These are phyloP conservation scores for Solanum acaule DNA, from an alignment of 257 asterid genomes.

Conservation along the genomic window DNA sequence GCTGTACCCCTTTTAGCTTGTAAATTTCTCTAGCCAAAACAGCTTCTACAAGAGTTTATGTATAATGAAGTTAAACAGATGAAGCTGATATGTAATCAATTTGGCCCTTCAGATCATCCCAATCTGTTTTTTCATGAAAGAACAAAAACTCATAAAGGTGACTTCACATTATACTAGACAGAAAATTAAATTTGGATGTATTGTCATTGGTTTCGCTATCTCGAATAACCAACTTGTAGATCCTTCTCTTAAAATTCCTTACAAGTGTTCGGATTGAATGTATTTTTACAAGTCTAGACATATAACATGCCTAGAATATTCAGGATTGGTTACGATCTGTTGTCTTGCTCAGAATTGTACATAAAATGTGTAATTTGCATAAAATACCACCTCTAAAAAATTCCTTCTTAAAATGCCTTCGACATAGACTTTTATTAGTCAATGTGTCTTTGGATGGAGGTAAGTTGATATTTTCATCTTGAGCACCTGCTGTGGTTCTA, in stretches of 20 bases:
- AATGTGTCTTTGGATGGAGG: neutral
- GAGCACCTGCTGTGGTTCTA: slow-evolving; percentile 4
- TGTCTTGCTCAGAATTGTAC: neutral
- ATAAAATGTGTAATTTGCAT: neutral
- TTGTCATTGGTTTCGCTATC: neutral
- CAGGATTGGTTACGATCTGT: neutral
- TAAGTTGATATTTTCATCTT: neutral
- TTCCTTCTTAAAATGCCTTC: neutral
- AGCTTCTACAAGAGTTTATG: neutral
- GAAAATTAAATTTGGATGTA: neutral
- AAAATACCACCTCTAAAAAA: neutral
- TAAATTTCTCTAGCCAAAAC: neutral
- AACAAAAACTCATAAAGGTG: neutral
- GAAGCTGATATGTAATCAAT: neutral
- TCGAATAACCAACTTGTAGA: neutral
- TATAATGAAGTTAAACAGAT: neutral
- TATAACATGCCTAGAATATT: neutral
- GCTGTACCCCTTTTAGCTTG: neutral
- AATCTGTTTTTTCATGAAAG: neutral
- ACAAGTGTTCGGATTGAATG: neutral
- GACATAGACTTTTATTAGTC: neutral
- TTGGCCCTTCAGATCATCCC: neutral
- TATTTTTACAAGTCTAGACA: neutral
- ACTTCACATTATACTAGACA: neutral
- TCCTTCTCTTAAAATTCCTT: neutral